Evolutionary conservation across 2,329 filamentous ascomycete species (phyloP), one percentile per base, ranked within the genome.

Genomic region (Fusarium nelsonii): DNA sequence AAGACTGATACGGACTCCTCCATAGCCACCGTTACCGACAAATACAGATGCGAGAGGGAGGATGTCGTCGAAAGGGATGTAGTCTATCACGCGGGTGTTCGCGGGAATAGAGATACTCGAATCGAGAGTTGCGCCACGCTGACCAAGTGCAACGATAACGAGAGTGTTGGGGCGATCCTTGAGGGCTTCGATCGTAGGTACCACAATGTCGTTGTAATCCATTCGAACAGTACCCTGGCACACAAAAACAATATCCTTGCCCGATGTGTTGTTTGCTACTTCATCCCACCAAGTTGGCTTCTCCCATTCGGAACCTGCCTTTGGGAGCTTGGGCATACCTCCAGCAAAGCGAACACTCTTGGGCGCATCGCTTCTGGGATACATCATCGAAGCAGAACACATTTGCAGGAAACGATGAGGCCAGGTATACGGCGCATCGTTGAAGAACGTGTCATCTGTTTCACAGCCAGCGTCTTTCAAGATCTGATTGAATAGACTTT

Each of bases 331-430:
- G 11, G 48, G 56, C 49, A 53, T 53, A 6, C 48, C 56, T 2
- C 40, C 56, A 6, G 56, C 56, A 20, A 59, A 59, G 4, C 39
- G 48, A 23, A 63, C n/a, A 8, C 32, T 63, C 4, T 15, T 9
- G 5, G 60, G 60, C 23, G 55, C 60, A 41, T 63, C 60, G 45
- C 55, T 63, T 49, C 60, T 53, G 7, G 43, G 55, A 32, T 59
- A 63, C 44, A 59, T 58, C 20, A 52, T 52, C 3, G 49, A 54
- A 33, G 60, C 16, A 3, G 60, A 32, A 18, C 60, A 63, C 55
- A 63, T 46, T 15, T 63, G 60, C 18, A 63, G 10, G 18, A 63
- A 63, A 5, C 60, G 60, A 8, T 59, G 36, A 1, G 60, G 55
- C 34, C 57, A 58, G 30, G 28, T 6, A 33, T 63, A 63, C 7